Base-by-base conservation (phyloP, 78 protist genomes). In the Dictyostelium capitatum region DNA sequence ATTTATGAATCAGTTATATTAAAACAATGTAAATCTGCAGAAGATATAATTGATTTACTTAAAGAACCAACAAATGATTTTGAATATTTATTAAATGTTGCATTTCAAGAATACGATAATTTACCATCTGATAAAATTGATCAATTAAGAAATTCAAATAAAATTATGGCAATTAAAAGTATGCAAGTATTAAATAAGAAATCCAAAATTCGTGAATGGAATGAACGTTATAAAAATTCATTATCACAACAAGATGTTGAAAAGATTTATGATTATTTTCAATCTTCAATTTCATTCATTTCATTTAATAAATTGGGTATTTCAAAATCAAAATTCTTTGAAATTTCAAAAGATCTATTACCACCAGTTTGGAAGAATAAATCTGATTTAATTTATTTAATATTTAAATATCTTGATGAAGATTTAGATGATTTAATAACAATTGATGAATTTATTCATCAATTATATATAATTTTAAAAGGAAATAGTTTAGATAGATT, bases 71-170 rank as follows among this genome's bases (percentile, higher is more conserved):
- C 80, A 6, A 85, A 78, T 14, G 56, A 67, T 12, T 54, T 65
- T 9, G 95, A 91, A 15, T 78, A 80, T 10, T 25, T 91, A 2
- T 53, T 91, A 4, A 57, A 15, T 8, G 64, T 64, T 43, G 32
- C 70, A 6, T 77, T 81, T 10, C 30, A 28, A 73, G 80, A 74
- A 12, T 92, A 57, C 43, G 94, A 84, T 69, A 69, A 77, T 47
- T 30, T 92, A 7, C 92, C 30, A 20, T 57, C 72, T 0, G 94
- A 89, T 69, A 89, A 89, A 79, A 79, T 89, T 1, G 90, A 89
- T 28, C 90, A 89, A 57, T 15, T 89, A 12, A 46, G 94, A 74
- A 73, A 65, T 64, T 72, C 94, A 69, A 89, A 81, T 74, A 89
- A 79, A 57, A 59, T 74, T 25, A 80, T 82, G 87, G 89, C 89